These are phyloP conservation scores for Grammothele lineata DNA, from an alignment of 768 basidiomycete species.

Conservation along the genomic window DNA sequence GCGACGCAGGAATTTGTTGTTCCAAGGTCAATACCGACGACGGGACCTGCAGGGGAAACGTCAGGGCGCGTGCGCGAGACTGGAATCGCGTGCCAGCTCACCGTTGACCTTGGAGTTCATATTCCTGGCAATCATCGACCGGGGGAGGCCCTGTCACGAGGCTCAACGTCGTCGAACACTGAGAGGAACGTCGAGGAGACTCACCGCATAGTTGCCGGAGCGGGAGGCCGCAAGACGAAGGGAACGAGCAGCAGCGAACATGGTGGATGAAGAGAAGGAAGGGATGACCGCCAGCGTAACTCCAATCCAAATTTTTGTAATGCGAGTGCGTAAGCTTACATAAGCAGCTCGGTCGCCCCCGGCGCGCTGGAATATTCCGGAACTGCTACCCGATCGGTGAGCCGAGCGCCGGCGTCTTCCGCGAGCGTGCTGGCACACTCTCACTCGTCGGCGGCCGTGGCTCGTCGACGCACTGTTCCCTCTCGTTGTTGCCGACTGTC, in stretches of 20 bases:
- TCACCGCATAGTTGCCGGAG: conserved; percentile 63
- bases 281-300: conserved; percentile 23
- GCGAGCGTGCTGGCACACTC: too few species aligned
- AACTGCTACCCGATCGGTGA: conserved; percentile 3
- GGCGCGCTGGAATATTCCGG: conserved; percentile 18
- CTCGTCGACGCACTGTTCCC: too few species aligned
- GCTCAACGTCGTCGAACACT: conserved; percentile 2
- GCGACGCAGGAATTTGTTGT: conserved; percentile 91
- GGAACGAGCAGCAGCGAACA: conserved; percentile 70
- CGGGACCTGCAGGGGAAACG: conserved; percentile 52
- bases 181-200: not conserved
- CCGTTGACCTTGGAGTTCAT: conserved; percentile 96
- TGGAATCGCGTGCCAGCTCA: conserved; percentile 29
- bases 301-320: conserved; percentile 17
- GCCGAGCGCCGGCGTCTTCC: too few species aligned
- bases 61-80: not conserved
- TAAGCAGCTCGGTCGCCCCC: conserved; percentile 14
- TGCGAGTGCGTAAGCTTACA: conserved; percentile 19
- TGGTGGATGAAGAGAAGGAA: conserved; percentile 47
- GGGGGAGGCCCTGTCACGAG: conserved; percentile 52
- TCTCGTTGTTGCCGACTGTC: too few species aligned
- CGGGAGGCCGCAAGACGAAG: conserved; percentile 55
- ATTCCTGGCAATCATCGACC: conserved; percentile 78
- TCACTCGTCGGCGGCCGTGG: too few species aligned
- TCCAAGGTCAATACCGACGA: conserved; percentile 95